Evolutionary conservation across 2,329 filamentous ascomycete species (phyloP).

Genomic region (Calonectria honghensis): DNA sequence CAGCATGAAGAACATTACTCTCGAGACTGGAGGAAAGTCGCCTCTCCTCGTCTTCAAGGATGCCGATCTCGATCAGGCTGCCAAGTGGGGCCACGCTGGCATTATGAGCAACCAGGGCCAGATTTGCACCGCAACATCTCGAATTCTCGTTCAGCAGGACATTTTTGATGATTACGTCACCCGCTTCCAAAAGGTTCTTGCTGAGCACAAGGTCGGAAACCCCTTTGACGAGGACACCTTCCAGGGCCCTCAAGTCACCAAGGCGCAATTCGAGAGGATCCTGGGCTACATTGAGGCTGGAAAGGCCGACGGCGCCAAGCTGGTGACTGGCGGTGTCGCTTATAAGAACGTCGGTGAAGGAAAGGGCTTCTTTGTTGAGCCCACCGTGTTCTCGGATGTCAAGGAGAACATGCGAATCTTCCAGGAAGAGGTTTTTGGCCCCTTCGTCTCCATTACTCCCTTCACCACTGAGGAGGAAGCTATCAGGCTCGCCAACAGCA

Average conservation of each 20-base stretch:
- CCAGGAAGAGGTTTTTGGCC: slow-evolving; percentile 56
- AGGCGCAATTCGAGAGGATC: slow-evolving; percentile 78
- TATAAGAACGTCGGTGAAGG: slow-evolving; percentile 41
- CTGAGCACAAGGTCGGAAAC: slow-evolving; percentile 60
- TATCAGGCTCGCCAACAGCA: slow-evolving; percentile 58
- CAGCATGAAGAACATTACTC: slow-evolving; percentile 74
- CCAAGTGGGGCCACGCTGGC: slow-evolving; percentile 67
- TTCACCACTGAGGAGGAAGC: slow-evolving; percentile 53
- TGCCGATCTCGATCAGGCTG: slow-evolving; percentile 76
- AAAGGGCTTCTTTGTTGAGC: slow-evolving; percentile 54
- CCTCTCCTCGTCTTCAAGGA: slow-evolving; percentile 76
- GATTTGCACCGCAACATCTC: slow-evolving; percentile 74
- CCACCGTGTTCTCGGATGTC: slow-evolving; percentile 55
- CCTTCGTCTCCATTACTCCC: slow-evolving; percentile 51
- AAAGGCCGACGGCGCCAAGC: slow-evolving; percentile 77
- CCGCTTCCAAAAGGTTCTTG: slow-evolving; percentile 73
- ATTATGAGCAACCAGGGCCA: slow-evolving; percentile 74
- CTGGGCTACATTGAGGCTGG: slow-evolving; percentile 78
- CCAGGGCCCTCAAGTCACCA: slow-evolving; percentile 68
- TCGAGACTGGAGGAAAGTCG: slow-evolving; percentile 78
- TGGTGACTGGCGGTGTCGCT: slow-evolving; percentile 57
- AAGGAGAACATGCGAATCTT: slow-evolving; percentile 52
- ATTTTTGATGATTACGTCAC: slow-evolving; percentile 76
- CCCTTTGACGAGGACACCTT: slow-evolving; percentile 57
- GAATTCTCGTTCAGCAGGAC: slow-evolving; percentile 74